A percentile compares a stretch with the other conserved stretches of the same genome.
Conservation (phyloP, 73 alveolate species). For the Stentor roeselii region DNA sequence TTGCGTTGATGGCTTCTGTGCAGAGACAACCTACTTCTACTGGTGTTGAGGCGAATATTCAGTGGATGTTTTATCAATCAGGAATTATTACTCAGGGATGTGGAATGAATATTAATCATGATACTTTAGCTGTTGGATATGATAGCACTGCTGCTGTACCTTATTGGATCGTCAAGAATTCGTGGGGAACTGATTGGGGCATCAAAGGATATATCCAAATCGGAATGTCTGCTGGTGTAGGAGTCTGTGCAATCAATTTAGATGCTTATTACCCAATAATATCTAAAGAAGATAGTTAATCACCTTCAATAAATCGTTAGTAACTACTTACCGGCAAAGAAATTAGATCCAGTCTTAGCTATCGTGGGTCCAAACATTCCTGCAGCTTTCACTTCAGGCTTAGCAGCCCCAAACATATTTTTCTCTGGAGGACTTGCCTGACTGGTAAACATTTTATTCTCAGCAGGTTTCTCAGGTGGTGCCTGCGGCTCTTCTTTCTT, state of each 20-base stretch:
- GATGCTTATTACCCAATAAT: slow-evolving; percentile 7
- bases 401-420: no score
- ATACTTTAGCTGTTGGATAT: slow-evolving; percentile 69
- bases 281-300: neutral
- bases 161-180: slow-evolving; percentile 64
- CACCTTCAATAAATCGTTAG: neutral
- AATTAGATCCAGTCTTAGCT: no score
- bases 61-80: neutral
- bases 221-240: no score
- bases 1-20: slow-evolving; percentile 10
- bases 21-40: slow-evolving; percentile 39
- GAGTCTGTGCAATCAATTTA: slow-evolving; percentile 8
- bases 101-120: slow-evolving; percentile 53
- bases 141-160: slow-evolving; percentile 52
- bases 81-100: slow-evolving; percentile 24
- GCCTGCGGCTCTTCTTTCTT: neutral
- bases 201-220: slow-evolving; percentile 64
- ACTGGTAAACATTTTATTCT: no score
- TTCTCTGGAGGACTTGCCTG: no score
- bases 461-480: neutral
- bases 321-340: no score
- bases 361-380: no score
- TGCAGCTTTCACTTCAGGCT: no score
- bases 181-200: slow-evolving; percentile 82
- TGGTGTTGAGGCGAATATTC: slow-evolving; percentile 46